These are phyloP conservation scores for Grosmannia serpens DNA, from an alignment of 2,329 filamentous ascomycete species.

Conservation along the genomic window DNA sequence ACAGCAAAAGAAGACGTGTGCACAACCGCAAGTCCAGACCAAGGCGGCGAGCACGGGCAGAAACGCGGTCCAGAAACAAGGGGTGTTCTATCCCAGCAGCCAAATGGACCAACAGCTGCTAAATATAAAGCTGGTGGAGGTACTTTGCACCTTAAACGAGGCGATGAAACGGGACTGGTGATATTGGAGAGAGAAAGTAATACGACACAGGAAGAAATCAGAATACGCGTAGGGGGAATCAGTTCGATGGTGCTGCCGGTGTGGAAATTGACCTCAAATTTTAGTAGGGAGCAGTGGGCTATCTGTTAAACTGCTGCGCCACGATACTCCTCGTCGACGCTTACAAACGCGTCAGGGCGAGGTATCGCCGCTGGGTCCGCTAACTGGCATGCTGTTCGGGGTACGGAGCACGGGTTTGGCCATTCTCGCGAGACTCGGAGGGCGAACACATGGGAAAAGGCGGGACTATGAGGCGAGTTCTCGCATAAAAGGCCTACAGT, in stretches of 20 bases:
- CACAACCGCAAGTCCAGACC: conserved; percentile 9
- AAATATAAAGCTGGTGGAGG: not conserved
- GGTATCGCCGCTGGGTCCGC: not conserved
- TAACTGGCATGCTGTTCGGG: not conserved
- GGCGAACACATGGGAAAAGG: not conserved
- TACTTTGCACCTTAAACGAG: not conserved
- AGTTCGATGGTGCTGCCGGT: not conserved
- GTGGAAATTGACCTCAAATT: not conserved
- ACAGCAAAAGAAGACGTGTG: conserved; percentile 11
- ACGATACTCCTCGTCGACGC: not conserved
- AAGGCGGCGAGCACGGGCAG: conserved; percentile 12
- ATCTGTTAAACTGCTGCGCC: conserved; percentile 1
- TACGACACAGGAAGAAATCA: not conserved
- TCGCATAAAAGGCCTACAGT: not conserved
- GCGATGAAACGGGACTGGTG: not conserved
- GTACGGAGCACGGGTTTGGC: not conserved
- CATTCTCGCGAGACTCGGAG: not conserved
- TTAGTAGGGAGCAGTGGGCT: not conserved
- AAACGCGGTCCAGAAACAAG: conserved; percentile 6
- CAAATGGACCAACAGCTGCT: not conserved
- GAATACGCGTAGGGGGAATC: not conserved
- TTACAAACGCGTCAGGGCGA: not conserved
- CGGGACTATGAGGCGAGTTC: not conserved
- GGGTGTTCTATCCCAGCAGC: conserved; percentile 4
- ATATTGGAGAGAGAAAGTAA: not conserved